Conservation (phyloP, 2,329 filamentous ascomycete genomes). For the Pseudogymnoascus sp. region DNA sequence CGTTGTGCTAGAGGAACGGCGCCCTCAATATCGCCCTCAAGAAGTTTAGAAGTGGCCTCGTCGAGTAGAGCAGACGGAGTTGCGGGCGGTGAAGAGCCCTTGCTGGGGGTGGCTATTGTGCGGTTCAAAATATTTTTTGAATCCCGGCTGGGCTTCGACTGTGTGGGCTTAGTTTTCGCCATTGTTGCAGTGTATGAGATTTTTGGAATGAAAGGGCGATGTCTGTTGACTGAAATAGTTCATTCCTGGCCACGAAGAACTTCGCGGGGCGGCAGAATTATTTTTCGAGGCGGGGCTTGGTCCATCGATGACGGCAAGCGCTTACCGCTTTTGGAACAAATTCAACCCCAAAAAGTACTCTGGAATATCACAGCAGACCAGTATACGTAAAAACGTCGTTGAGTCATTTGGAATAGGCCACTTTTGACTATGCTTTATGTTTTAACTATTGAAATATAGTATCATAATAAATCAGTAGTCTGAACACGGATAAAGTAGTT, state of each 20-base stretch:
- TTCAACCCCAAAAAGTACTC: neutral
- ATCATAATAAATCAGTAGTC: neutral
- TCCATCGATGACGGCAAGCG: conserved; percentile 1
- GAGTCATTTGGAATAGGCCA: neutral
- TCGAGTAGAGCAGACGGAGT: conserved; percentile 22
- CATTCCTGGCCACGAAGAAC: neutral
- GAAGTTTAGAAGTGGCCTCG: conserved; percentile 25
- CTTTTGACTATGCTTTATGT: neutral
- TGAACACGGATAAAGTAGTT: neutral
- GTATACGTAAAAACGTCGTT: neutral
- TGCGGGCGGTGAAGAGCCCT: conserved; percentile 20
- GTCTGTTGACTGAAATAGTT: conserved; percentile 2
- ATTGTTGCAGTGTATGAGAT: conserved; percentile 18
- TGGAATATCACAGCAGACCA: neutral
- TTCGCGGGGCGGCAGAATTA: conserved; percentile 12
- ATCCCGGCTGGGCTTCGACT: conserved; percentile 25
- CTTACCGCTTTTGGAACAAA: conserved; percentile 5
- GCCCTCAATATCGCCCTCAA: conserved; percentile 28
- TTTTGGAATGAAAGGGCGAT: neutral
- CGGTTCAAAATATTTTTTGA: conserved; percentile 25
- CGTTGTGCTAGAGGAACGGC: conserved; percentile 25
- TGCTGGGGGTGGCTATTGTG: conserved; percentile 21
- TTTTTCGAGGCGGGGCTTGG: conserved; percentile 6
- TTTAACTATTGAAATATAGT: neutral
- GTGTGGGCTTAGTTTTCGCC: conserved; percentile 29